A percentile compares a stretch with the other conserved stretches of the same genome.
These are phyloP conservation scores for Pterocarpus santalinus DNA, from an alignment of 306 rosid species.

Conservation along the genomic window DNA sequence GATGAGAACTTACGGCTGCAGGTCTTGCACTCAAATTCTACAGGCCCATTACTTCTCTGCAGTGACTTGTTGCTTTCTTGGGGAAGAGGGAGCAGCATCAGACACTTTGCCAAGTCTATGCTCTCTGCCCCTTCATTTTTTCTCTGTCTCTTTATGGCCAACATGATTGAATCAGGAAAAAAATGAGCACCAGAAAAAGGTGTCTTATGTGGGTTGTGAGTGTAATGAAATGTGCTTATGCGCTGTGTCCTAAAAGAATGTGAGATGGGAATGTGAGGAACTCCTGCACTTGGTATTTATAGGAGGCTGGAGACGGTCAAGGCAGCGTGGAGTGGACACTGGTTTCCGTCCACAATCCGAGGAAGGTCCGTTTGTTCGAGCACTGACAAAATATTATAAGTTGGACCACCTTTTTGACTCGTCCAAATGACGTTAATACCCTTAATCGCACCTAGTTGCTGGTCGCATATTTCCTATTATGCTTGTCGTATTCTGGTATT, in stretches of 20 bases:
- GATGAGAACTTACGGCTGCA: slow-evolving; percentile 80
- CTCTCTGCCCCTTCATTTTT: slow-evolving; percentile 30
- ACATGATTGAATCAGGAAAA: neutral
- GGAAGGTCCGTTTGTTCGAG: slow-evolving; percentile 12
- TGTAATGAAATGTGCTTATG: neutral
- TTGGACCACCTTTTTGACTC: slow-evolving; percentile 44
- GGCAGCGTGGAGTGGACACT: slow-evolving; percentile 11
- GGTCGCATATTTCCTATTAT: neutral
- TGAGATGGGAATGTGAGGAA: slow-evolving; percentile 9
- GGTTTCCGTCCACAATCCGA: neutral
- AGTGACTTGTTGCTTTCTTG: neutral
- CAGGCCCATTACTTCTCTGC: neutral
- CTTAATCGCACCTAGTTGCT: neutral
- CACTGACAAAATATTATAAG: neutral
- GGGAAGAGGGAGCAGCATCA: slow-evolving; percentile 55
- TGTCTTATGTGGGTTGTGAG: neutral
- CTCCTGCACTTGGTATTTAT: slow-evolving; percentile 35
- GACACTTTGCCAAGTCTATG: slow-evolving; percentile 50
- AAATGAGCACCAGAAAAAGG: neutral
- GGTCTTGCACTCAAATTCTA: slow-evolving; percentile 76
- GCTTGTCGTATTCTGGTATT: neutral
- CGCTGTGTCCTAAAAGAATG: neutral
- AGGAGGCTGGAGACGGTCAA: slow-evolving; percentile 20
- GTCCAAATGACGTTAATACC: slow-evolving; percentile 22
- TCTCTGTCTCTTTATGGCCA: slow-evolving; percentile 62